Base-by-base conservation (phyloP, 257 asterid genomes). In the Schizonepeta tenuifolia region DNA sequence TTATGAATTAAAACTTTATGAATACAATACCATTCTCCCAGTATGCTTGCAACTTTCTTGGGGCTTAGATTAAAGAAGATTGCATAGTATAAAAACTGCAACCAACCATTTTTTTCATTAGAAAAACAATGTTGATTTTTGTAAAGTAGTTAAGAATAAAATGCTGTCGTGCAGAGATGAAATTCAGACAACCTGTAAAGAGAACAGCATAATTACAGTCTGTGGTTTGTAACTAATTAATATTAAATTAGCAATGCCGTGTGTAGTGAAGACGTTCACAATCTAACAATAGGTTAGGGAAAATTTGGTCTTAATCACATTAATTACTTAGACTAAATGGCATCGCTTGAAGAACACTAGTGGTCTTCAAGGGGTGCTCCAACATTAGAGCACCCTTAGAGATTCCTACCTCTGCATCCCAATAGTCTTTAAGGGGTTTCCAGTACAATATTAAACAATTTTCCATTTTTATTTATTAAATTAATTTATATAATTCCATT, bases 141-240 rank as follows among this genome's bases (percentile, higher is more conserved):
- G 57, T 8, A 51, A 71, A 66, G 60, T 65, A 31, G 70, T 77
- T 64, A 35, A 17, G 72, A 41, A 54, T 40, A 40, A 64, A 66
- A 54, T 2, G 58, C 7, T 49, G 61, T 65, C 54, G 56, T 69
- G 57, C 5, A 6, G 36, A n/a, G 61, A 47, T 43, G 60, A 70
- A 67, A 62, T 62, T 43, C 15, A 58, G 74, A 79, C 83, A 79
- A 75, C 35, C 80, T 74, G 77, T 70, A 74, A 79, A 79, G 83
- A 49, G 62, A 46, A n/a, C 22, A 70, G 65, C 61, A 69, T 69
- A 69, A 69, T 66, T 75, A 28, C 69, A 72, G 53, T 73, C 43
- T 58, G 17, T 58, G 56, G 67, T 41, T 47, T 55, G 5, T 40
- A 77, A 71, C 22, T 67, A 24, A 36, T 36, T 56, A 41, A 11